phyloP scores from a whole-genome alignment of 2,329 filamentous ascomycete genomes.

The Rutstroemia sp. region DNA sequence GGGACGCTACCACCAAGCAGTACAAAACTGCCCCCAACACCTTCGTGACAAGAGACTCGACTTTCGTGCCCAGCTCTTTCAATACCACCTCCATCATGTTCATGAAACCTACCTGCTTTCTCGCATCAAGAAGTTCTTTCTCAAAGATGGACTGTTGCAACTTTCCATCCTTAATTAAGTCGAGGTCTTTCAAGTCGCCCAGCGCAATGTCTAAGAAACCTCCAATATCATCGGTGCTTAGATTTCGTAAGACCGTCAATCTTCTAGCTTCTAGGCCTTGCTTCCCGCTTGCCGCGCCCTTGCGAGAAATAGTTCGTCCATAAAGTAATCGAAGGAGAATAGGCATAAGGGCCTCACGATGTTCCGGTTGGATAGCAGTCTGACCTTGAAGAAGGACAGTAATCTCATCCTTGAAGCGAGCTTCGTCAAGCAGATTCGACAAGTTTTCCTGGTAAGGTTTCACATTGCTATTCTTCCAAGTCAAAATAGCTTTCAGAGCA shows the following conservation, averaged over 20 bases:
- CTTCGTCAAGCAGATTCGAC: constrained; percentile 80
- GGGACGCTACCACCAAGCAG: constrained; percentile 66
- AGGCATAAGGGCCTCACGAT: constrained; percentile 70
- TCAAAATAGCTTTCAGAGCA: constrained; percentile 74
- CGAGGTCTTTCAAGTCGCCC: constrained; percentile 57
- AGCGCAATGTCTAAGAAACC: constrained; percentile 78
- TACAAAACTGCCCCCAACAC: constrained; percentile 75
- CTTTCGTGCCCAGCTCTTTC: constrained; percentile 69
- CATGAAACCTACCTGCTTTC: constrained; percentile 84
- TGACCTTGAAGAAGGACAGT: constrained; percentile 76
- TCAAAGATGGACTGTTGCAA: constrained; percentile 40
- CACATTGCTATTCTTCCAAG: constrained; percentile 79
- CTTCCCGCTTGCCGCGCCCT: constrained; percentile 67
- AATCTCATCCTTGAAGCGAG: constrained; percentile 89
- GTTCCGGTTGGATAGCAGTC: constrained; percentile 63
- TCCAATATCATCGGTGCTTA: constrained; percentile 67
- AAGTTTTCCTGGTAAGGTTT: constrained; percentile 78
- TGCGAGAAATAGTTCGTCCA: constrained; percentile 78
- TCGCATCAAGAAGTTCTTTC: constrained; percentile 52
- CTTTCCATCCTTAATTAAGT: constrained; percentile 40
- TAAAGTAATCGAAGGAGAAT: constrained; percentile 83
- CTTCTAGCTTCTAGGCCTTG: constrained; percentile 76
- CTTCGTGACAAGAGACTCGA: constrained; percentile 57
- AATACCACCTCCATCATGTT: constrained; percentile 89
- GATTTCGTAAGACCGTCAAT: constrained; percentile 71